Conservation (phyloP, 495 filamentous ascomycete species). For the Hapsidospora chrysogenum region DNA sequence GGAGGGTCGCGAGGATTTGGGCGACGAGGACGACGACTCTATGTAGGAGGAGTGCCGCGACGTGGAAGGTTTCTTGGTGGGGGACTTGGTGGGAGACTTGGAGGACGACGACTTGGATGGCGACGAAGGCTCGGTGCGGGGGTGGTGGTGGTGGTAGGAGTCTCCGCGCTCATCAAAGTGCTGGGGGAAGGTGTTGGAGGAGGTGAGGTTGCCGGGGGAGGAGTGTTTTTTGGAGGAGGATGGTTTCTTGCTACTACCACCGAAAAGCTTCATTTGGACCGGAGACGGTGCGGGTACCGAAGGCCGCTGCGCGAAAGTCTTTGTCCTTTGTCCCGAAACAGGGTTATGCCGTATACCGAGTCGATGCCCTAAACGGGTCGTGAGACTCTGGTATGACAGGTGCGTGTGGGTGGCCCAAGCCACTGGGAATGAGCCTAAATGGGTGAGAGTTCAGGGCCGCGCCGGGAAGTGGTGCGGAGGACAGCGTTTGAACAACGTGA, state of each 20-base stretch:
- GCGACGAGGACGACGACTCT: slow-evolving; percentile 12
- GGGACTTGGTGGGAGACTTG: slow-evolving; percentile 1
- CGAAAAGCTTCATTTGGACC: slow-evolving; percentile 3
- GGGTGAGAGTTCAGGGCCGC: too few species aligned
- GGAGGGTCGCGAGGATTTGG: slow-evolving; percentile 11
- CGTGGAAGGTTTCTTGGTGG: not conserved
- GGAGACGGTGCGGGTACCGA: too few species aligned
- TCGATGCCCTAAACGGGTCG: too few species aligned
- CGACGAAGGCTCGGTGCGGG: slow-evolving; percentile 8
- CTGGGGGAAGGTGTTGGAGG: not conserved
- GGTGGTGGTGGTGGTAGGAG: slow-evolving; percentile 2
- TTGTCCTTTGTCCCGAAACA: slow-evolving; percentile 4
- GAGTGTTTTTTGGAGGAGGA: slow-evolving; percentile 1
- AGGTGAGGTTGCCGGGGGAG: not conserved
- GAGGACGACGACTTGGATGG: slow-evolving; percentile 6
- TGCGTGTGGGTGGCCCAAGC: too few species aligned
- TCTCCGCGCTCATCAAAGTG: not conserved
- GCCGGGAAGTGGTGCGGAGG: too few species aligned
- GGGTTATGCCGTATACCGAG: slow-evolving; percentile 3
- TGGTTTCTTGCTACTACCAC: slow-evolving; percentile 1
- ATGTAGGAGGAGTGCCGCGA: not conserved
- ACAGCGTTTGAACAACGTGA: too few species aligned
- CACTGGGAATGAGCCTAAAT: too few species aligned
- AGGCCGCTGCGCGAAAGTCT: too few species aligned
- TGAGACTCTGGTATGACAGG: too few species aligned